phyloP scores from a whole-genome alignment of 179 eudicot species.

The Spergularia azorica region DNA sequence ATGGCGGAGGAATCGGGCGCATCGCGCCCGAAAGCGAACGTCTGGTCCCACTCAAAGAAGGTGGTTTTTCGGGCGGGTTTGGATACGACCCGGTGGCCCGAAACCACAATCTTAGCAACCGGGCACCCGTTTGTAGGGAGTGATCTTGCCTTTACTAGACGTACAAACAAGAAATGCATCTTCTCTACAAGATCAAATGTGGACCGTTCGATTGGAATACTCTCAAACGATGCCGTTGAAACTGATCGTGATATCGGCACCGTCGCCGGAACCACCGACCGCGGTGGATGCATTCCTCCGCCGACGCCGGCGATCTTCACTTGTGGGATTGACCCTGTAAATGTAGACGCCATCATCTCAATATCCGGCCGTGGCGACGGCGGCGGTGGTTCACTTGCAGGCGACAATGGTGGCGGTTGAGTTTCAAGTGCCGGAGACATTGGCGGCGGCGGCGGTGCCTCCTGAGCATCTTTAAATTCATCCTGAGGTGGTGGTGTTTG shows the following conservation, averaged over 20 bases:
- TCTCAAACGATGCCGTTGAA: slow-evolving; percentile 58
- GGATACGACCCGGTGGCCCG: slow-evolving; percentile 56
- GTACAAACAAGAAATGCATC: slow-evolving; percentile 93
- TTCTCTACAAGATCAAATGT: slow-evolving; percentile 88
- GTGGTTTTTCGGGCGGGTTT: slow-evolving; percentile 65
- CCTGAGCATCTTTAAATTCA: slow-evolving; percentile 13
- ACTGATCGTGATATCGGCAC: slow-evolving; percentile 48
- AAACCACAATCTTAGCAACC: slow-evolving; percentile 61
- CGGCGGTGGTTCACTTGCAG: slow-evolving; percentile 18
- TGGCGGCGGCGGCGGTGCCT: not conserved
- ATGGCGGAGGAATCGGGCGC: slow-evolving; percentile 60
- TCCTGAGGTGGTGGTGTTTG: slow-evolving; percentile 13
- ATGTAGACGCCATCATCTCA: slow-evolving; percentile 41
- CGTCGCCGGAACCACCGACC: slow-evolving; percentile 28
- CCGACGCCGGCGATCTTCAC: slow-evolving; percentile 36
- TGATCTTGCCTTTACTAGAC: slow-evolving; percentile 73
- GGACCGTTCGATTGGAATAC: slow-evolving; percentile 54
- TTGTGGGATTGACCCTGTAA: slow-evolving; percentile 45
- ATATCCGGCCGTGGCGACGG: slow-evolving; percentile 20
- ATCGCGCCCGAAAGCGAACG: slow-evolving; percentile 73
- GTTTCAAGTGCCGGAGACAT: not conserved
- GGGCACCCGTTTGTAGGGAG: slow-evolving; percentile 73
- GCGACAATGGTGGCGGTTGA: not conserved
- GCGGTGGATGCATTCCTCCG: slow-evolving; percentile 41
- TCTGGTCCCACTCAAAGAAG: slow-evolving; percentile 91